Evolutionary conservation across 805 yeast species (phyloP).

Genomic region (Saccharomycopsis capsularis): DNA sequence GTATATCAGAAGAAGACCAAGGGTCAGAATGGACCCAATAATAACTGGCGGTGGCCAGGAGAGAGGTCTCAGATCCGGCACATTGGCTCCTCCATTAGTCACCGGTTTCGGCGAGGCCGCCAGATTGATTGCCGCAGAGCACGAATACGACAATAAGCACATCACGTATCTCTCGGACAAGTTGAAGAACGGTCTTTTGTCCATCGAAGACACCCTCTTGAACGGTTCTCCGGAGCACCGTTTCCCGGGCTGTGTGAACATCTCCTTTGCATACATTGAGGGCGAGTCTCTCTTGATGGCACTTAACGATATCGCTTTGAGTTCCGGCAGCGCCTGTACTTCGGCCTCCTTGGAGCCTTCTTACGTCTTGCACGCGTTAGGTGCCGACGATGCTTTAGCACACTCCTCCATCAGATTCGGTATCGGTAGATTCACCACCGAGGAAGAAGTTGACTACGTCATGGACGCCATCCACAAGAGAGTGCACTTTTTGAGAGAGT

Average conservation of each 20-base stretch:
- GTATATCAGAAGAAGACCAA: constrained; percentile 93
- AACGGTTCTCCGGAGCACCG: constrained; percentile 74
- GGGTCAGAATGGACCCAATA: constrained; percentile 92
- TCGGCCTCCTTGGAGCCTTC: constrained; percentile 98
- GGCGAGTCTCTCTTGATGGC: constrained; percentile 98
- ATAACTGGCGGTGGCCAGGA: constrained; percentile 99
- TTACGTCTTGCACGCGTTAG: constrained; percentile 91
- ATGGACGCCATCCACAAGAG: constrained; percentile 81
- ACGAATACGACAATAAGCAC: constrained; percentile 64
- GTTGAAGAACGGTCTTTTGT: constrained; percentile 62
- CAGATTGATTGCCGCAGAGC: constrained; percentile 67
- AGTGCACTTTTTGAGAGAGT: constrained; percentile 83
- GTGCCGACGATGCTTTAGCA: constrained; percentile 97
- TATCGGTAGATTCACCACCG: constrained; percentile 94
- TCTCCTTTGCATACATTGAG: constrained; percentile 95
- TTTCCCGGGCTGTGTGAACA: constrained; percentile 92
- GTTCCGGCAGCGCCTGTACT: constrained; percentile 97
- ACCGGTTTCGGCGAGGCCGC: constrained; percentile 98
- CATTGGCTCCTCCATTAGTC: constrained; percentile 92
- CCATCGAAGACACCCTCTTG: constrained; percentile 81
- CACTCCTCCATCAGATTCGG: constrained; percentile 98
- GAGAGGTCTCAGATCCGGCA: constrained; percentile 95
- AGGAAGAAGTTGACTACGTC: constrained; percentile 91
- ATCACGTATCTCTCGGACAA: constrained; percentile 65
- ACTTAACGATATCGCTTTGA: constrained; percentile 88